phyloP scores from a whole-genome alignment of 2,329 filamentous ascomycete species.

The Alternaria sp. region DNA sequence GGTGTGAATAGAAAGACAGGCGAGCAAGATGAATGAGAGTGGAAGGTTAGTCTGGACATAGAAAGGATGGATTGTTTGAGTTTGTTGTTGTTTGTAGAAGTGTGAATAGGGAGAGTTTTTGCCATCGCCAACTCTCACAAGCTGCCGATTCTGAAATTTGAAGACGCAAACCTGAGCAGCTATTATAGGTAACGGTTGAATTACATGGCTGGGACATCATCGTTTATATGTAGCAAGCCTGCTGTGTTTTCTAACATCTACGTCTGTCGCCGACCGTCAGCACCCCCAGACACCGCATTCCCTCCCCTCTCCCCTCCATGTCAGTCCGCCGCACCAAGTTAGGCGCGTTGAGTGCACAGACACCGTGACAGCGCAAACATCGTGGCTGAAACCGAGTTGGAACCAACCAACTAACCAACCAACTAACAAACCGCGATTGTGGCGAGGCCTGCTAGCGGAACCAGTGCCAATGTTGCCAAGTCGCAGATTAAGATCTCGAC shows the following conservation, averaged over 20 bases:
- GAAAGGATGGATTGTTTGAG: not conserved
- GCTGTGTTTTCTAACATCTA: too few relatives aligned
- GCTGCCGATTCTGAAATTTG: too few relatives aligned
- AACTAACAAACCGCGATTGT: not conserved
- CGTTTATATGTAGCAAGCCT: too few relatives aligned
- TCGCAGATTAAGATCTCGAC: conserved; percentile 6
- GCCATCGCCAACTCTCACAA: too few relatives aligned
- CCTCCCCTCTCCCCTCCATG: too few relatives aligned
- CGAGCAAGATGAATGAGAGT: not conserved
- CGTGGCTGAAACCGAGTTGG: not conserved
- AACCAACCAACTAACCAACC: not conserved
- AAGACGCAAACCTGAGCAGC: too few relatives aligned
- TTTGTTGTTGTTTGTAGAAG: too few relatives aligned
- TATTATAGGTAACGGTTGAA: too few relatives aligned
- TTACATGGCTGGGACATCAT: too few relatives aligned
- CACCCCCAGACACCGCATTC: too few relatives aligned
- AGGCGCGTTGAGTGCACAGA: not conserved
- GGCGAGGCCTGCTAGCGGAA: not conserved
- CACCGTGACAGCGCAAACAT: not conserved
- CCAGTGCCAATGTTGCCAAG: conserved; percentile 8
- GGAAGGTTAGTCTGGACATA: not conserved
- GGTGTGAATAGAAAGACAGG: not conserved
- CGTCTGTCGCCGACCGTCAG: too few relatives aligned
- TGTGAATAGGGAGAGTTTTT: not conserved
- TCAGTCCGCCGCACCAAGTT: too few relatives aligned